A percentile compares a stretch with the other conserved stretches of the same genome.
Evolutionary conservation across 2,329 filamentous ascomycete genomes (phyloP).

Genomic region (Colletotrichum destructivum): DNA sequence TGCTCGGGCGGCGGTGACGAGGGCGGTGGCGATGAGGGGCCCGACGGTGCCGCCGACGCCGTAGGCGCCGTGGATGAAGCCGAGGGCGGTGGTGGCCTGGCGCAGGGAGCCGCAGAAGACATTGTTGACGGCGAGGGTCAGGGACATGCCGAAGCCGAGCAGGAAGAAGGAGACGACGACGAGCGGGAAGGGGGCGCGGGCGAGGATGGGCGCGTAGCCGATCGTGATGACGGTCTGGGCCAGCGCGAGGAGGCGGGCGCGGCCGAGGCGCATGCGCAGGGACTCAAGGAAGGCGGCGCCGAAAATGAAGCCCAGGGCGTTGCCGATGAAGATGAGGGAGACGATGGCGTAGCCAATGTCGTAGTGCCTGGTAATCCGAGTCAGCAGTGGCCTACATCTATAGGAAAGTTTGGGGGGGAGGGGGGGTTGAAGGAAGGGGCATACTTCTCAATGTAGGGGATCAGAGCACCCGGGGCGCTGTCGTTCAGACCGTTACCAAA

Average conservation of each 20-base stretch:
- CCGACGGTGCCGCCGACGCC: constrained; percentile 77
- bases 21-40: constrained; percentile 81
- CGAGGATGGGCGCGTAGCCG: constrained; percentile 77
- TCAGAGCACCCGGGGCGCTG: constrained; percentile 81
- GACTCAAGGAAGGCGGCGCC: constrained; percentile 79
- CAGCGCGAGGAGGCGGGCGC: constrained; percentile 74
- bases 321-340: constrained; percentile 85
- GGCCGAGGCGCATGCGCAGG: constrained; percentile 74
- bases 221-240: constrained; percentile 69
- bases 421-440: constrained; percentile 31
- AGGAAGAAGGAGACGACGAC: constrained; percentile 80
- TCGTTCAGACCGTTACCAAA: constrained; percentile 82
- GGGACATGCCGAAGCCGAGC: constrained; percentile 71
- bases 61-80: constrained; percentile 77
- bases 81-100: constrained; percentile 69
- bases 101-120: constrained; percentile 71
- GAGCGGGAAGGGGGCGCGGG: constrained; percentile 78
- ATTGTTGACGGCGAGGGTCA: constrained; percentile 71
- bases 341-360: constrained; percentile 83
- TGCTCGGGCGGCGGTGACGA: constrained; percentile 72
- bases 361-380: constrained; percentile 67
- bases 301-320: constrained; percentile 82
- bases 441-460: constrained; percentile 83
- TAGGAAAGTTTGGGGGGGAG: too few relatives aligned
- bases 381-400: too few relatives aligned